Conservation (phyloP, 306 rosid genomes). For the Begonia fuchsioides region DNA sequence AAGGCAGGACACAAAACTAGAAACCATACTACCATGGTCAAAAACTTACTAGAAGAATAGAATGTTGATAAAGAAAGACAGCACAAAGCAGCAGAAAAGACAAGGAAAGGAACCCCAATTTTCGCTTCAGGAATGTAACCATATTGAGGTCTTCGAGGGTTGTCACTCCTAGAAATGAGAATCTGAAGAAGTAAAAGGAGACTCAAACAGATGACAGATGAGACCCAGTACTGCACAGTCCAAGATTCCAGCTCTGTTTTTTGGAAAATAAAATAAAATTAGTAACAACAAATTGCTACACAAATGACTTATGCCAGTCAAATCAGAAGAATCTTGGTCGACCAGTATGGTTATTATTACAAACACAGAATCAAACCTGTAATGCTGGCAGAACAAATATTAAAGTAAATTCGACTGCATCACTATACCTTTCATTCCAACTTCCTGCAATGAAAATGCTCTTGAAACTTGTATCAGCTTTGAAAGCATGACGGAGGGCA, state of each 20-base stretch:
- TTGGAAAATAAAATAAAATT: constrained; percentile 12
- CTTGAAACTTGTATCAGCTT: constrained; percentile 55
- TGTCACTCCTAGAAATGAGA: constrained; percentile 11
- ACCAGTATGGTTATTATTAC: neutral
- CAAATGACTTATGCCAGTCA: neutral
- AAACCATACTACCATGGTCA: neutral
- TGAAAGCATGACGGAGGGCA: constrained; percentile 68
- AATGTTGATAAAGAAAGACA: constrained; percentile 29
- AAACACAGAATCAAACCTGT: neutral
- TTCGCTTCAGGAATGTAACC: constrained; percentile 23
- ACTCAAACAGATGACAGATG: constrained; percentile 53
- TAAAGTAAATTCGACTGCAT: neutral
- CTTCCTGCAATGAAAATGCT: constrained; percentile 33
- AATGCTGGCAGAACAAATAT: neutral
- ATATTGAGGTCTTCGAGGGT: constrained; percentile 1
- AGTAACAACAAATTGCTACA: neutral
- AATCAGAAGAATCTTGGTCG: neutral
- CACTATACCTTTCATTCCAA: constrained; percentile 38
- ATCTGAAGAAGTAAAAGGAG: constrained; percentile 46
- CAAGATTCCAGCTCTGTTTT: constrained; percentile 51
- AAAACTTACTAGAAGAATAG: constrained; percentile 36
- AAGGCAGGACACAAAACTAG: constrained; percentile 1
- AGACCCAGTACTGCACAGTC: constrained; percentile 80
- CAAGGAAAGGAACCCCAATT: constrained; percentile 28
- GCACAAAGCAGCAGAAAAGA: constrained; percentile 31